Percentiles rank a stretch among this genome's conserved stretches.
Evolutionary conservation across 805 yeast genomes (phyloP).

Genomic region (Isabelozyma rhagii): DNA sequence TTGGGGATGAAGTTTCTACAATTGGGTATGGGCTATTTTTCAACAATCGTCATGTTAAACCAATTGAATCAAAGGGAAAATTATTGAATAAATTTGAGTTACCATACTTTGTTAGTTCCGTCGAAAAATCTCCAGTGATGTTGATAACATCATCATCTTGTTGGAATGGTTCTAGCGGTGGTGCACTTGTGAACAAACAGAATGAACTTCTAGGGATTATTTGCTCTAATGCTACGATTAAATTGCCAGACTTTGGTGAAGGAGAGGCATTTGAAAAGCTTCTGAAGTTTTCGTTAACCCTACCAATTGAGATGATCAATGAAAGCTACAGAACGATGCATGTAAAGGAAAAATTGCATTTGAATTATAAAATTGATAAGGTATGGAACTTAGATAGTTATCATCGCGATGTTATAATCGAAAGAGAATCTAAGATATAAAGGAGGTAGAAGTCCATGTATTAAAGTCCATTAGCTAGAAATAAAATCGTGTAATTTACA

Average conservation of each 20-base stretch:
- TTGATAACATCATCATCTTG: slow-evolving; percentile 40
- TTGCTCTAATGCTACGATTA: slow-evolving; percentile 43
- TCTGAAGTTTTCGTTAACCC: slow-evolving; percentile 25
- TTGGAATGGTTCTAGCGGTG: slow-evolving; percentile 54
- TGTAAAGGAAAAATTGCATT: not conserved
- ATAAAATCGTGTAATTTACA: not conserved
- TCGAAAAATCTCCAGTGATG: slow-evolving; percentile 9
- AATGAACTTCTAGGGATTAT: slow-evolving; percentile 38
- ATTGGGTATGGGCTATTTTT: slow-evolving; percentile 42
- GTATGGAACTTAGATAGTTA: slow-evolving; percentile 21
- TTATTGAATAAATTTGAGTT: slow-evolving; percentile 17
- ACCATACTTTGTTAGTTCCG: slow-evolving; percentile 3
- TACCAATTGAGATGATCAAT: slow-evolving; percentile 31
- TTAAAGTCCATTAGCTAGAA: not conserved
- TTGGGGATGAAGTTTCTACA: slow-evolving; percentile 24
- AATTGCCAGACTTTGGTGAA: slow-evolving; percentile 11
- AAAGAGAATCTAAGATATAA: slow-evolving; percentile 15
- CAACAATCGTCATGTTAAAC: slow-evolving; percentile 13
- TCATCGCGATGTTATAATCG: slow-evolving; percentile 17
- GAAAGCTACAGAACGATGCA: slow-evolving; percentile 13
- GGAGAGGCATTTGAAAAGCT: slow-evolving; percentile 24
- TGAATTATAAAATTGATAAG: slow-evolving; percentile 12
- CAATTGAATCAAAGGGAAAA: slow-evolving; percentile 32
- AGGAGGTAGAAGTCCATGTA: not conserved
- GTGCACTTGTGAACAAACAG: slow-evolving; percentile 30